Conservation (phyloP, 805 yeast species). For the Suhomyces sp. region DNA sequence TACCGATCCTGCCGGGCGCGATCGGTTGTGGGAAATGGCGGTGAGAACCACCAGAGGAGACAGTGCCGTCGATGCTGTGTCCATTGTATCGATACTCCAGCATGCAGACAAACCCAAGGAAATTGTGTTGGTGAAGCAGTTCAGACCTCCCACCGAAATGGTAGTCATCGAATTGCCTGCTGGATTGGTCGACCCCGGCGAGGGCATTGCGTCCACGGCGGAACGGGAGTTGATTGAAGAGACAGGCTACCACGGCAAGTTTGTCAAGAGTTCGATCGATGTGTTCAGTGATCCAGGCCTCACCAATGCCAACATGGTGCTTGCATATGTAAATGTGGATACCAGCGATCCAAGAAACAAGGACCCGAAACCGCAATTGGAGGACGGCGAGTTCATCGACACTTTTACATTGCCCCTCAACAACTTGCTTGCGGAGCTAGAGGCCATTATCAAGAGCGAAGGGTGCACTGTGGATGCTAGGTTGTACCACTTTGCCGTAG, state of each 20-base stretch:
- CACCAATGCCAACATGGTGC: conserved; percentile 80
- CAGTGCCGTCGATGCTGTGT: conserved; percentile 82
- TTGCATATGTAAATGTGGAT: conserved; percentile 79
- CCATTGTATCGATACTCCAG: conserved; percentile 71
- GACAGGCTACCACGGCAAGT: conserved; percentile 83
- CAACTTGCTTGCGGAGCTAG: conserved; percentile 53
- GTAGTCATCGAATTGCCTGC: conserved; percentile 95
- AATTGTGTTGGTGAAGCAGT: conserved; percentile 77
- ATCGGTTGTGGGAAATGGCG: conserved; percentile 89
- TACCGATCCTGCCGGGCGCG: conserved; percentile 63
- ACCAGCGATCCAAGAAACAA: conserved; percentile 59
- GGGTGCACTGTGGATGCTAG: conserved; percentile 86
- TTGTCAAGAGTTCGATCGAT: conserved; percentile 27
- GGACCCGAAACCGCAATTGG: conserved; percentile 71
- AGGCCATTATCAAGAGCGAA: conserved; percentile 45
- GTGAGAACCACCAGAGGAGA: conserved; percentile 68
- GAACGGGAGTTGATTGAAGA: conserved; percentile 86
- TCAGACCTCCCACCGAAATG: conserved; percentile 87
- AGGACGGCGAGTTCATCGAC: conserved; percentile 90
- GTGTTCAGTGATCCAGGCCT: conserved; percentile 78
- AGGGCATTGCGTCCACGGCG: conserved; percentile 75
- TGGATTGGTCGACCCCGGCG: conserved; percentile 85
- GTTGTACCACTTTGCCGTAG: conserved; percentile 81
- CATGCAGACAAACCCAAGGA: conserved; percentile 30
- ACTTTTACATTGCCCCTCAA: conserved; percentile 71